These are phyloP conservation scores for Fusarium sp. DNA, from an alignment of 2,329 filamentous ascomycete genomes.

Conservation along the genomic window DNA sequence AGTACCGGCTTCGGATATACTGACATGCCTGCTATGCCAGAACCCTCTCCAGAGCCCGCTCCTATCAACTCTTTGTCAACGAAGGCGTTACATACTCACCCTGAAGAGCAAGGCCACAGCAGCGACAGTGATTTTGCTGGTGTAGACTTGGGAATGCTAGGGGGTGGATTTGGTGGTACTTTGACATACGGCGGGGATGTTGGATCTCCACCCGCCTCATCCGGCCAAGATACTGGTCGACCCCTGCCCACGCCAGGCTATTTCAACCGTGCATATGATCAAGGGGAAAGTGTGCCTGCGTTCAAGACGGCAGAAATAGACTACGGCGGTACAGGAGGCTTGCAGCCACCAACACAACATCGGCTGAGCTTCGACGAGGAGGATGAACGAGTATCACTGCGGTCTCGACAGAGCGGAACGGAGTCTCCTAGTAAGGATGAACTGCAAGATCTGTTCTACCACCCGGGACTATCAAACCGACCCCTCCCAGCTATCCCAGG, in stretches of 20 bases:
- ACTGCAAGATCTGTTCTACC: slow-evolving; percentile 91
- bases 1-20: slow-evolving; percentile 45
- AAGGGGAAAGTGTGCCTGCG: slow-evolving; percentile 47
- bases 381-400: slow-evolving; percentile 74
- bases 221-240: slow-evolving; percentile 55
- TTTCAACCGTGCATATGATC: slow-evolving; percentile 38
- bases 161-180: slow-evolving; percentile 71
- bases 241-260: slow-evolving; percentile 58
- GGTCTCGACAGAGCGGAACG: slow-evolving; percentile 65
- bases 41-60: slow-evolving; percentile 22
- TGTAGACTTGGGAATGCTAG: slow-evolving; percentile 76
- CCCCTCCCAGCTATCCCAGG: slow-evolving; percentile 70
- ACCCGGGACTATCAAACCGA: slow-evolving; percentile 76
- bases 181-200: slow-evolving; percentile 60
- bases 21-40: slow-evolving; percentile 44
- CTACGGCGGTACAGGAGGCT: slow-evolving; percentile 87
- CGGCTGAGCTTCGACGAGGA: slow-evolving; percentile 92
- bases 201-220: slow-evolving; percentile 51
- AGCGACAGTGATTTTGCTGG: slow-evolving; percentile 76
- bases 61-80: slow-evolving; percentile 48
- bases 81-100: slow-evolving; percentile 54
- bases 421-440: slow-evolving; percentile 76
- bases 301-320: slow-evolving; percentile 77
- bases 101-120: slow-evolving; percentile 57
- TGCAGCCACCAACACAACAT: slow-evolving; percentile 76